These are phyloP conservation scores for Colletotrichum lupini DNA, from an alignment of 2,329 filamentous ascomycete genomes.

Conservation along the genomic window DNA sequence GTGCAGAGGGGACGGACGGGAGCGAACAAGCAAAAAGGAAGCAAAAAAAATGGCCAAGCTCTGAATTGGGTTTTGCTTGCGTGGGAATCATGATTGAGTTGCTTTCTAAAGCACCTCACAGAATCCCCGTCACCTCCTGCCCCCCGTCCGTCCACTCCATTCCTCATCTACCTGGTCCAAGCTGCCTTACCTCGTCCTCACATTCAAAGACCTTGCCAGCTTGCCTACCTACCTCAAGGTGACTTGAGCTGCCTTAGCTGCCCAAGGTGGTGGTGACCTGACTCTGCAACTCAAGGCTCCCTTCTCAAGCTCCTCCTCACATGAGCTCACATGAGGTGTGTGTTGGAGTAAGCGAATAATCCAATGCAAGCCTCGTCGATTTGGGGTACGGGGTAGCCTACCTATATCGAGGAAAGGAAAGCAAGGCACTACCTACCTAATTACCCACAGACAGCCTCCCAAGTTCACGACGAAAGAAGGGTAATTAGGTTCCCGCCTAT, in stretches of 20 bases:
- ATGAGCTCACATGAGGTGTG: background rate
- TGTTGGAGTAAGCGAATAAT: background rate
- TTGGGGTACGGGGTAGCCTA: constrained; percentile 2
- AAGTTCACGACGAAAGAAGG: background rate
- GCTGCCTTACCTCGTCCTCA: background rate
- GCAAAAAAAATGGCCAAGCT: background rate
- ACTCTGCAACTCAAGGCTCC: background rate
- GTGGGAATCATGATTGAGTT: constrained; percentile 1
- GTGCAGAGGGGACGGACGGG: background rate
- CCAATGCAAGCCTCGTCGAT: constrained; percentile 24
- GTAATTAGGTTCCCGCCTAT: background rate
- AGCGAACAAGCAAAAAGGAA: background rate
- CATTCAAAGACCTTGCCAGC: background rate
- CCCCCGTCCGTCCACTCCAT: background rate
- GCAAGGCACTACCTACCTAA: background rate
- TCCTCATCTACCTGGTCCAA: background rate
- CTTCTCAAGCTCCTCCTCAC: background rate
- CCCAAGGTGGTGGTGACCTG: background rate
- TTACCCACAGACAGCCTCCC: background rate
- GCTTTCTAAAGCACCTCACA: background rate
- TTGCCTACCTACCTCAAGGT: background rate
- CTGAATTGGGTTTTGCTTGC: background rate
- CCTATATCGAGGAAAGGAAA: background rate
- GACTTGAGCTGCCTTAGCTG: background rate
- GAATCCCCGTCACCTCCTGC: background rate